Conservation (phyloP, 768 basidiomycete species). For the Asterophora parasitica region DNA sequence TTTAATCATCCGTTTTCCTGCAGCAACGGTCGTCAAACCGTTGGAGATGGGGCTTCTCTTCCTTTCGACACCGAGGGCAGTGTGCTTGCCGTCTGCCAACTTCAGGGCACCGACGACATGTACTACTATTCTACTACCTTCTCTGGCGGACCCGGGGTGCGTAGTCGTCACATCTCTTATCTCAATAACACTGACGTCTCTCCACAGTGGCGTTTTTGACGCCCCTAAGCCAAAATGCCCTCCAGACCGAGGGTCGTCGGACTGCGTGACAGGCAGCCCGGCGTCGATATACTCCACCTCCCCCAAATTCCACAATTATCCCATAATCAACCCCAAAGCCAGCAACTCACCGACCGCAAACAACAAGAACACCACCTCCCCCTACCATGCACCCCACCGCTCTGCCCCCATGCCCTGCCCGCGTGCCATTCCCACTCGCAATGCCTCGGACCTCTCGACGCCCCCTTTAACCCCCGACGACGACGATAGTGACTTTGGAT, state of each 20-base stretch:
- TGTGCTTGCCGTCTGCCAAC: slow-evolving; percentile 82
- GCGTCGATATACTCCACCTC: slow-evolving; percentile 54
- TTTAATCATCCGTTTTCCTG: slow-evolving; percentile 13
- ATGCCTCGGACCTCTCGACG: slow-evolving; percentile 49
- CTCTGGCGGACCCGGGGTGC: slow-evolving; percentile 88
- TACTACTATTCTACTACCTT: slow-evolving; percentile 92
- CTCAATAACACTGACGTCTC: slow-evolving; percentile 2
- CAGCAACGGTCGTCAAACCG: slow-evolving; percentile 94
- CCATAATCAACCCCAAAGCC: slow-evolving; percentile 4
- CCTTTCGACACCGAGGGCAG: slow-evolving; percentile 72
- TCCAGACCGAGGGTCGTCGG: slow-evolving; percentile 92
- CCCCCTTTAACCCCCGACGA: slow-evolving; percentile 80
- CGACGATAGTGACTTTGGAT: slow-evolving; percentile 43
- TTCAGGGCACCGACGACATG: slow-evolving; percentile 75
- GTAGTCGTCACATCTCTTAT: slow-evolving; percentile 16
- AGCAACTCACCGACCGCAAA: slow-evolving; percentile 19
- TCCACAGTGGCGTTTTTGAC: slow-evolving; percentile 91
- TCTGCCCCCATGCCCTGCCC: slow-evolving; percentile 30
- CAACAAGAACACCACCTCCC: slow-evolving; percentile 16
- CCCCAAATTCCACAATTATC: slow-evolving; percentile 22
- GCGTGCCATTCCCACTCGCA: slow-evolving; percentile 38
- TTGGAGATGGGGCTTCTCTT: slow-evolving; percentile 92
- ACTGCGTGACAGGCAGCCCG: slow-evolving; percentile 92
- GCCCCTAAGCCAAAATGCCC: slow-evolving; percentile 87
- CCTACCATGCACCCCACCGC: slow-evolving; percentile 8